Conservation (phyloP, 352 stramenopile species). For the Phytopythium litorale region DNA sequence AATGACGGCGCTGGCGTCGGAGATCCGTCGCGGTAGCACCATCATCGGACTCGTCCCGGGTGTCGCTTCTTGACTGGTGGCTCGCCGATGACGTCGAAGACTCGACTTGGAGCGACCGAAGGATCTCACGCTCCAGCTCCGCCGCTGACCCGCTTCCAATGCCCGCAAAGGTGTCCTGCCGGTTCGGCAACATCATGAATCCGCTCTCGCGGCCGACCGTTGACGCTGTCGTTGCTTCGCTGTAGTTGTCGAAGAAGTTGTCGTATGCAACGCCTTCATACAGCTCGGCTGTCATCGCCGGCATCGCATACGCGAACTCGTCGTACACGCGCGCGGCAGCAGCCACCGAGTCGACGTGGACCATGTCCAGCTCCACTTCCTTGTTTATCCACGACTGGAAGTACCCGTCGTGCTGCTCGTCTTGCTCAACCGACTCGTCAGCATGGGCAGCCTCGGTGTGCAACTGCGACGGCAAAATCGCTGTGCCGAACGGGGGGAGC, state of each 20-base stretch:
- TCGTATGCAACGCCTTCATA: slow-evolving; percentile 7
- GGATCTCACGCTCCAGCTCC: slow-evolving; percentile 31
- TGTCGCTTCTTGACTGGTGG: neutral
- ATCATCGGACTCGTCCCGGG: neutral
- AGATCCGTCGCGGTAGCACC: neutral
- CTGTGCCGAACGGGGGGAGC: slow-evolving; percentile 25
- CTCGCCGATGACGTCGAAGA: neutral
- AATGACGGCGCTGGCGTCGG: neutral
- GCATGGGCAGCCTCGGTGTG: neutral
- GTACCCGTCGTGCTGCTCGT: slow-evolving; percentile 7
- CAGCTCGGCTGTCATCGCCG: slow-evolving; percentile 1
- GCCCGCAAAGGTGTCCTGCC: slow-evolving; percentile 2
- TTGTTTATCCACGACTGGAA: slow-evolving; percentile 19
- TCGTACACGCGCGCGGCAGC: slow-evolving; percentile 11
- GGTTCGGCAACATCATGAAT: slow-evolving; percentile 7
- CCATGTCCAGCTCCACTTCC: slow-evolving; percentile 6
- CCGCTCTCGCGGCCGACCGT: neutral
- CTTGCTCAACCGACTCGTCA: slow-evolving; percentile 2
- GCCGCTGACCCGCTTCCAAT: slow-evolving; percentile 11
- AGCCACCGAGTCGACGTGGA: neutral
- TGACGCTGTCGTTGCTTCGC: neutral
- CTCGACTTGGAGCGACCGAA: slow-evolving; percentile 38
- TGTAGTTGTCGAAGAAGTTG: slow-evolving; percentile 1
- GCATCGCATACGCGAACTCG: slow-evolving; percentile 9
- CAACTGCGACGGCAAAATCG: slow-evolving; percentile 15